Percentiles rank a stretch among this genome's conserved stretches.
Conservation (phyloP, 768 basidiomycete genomes). For the Mycena kentingensis region DNA sequence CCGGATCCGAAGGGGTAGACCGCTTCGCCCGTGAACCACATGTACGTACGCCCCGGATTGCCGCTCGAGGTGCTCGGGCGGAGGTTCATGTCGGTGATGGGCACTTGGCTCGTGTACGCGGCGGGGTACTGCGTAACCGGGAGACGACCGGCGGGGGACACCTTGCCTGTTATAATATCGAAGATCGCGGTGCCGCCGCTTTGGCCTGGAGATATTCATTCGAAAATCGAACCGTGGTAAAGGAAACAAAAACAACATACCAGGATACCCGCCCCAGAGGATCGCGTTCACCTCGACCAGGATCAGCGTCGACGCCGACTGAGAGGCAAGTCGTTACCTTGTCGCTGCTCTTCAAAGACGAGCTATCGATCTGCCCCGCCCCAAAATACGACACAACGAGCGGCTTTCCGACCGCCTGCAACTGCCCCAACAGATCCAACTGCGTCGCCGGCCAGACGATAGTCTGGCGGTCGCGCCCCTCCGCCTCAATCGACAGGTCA, state of each 20-base stretch:
- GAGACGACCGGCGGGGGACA: constrained; percentile 57
- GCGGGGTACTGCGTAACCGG: constrained; percentile 56
- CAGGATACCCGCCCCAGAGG: constrained; percentile 57
- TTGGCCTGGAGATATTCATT: constrained; percentile 34
- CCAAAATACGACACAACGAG: constrained; percentile 57
- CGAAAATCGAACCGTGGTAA: no score
- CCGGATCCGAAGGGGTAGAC: constrained; percentile 57
- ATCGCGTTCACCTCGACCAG: constrained; percentile 48
- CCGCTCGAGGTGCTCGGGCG: constrained; percentile 48
- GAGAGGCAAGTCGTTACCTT: constrained; percentile 32
- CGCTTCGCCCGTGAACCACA: constrained; percentile 56
- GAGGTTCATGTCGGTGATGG: constrained; percentile 61
- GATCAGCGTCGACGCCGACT: background rate
- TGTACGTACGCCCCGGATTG: constrained; percentile 60
- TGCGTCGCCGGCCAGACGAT: constrained; percentile 61
- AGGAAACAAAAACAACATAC: no score
- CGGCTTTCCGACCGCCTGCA: constrained; percentile 51
- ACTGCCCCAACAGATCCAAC: constrained; percentile 47
- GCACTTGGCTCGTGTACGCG: constrained; percentile 46
- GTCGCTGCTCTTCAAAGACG: constrained; percentile 44
- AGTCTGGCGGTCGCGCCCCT: constrained; percentile 46
- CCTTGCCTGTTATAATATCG: constrained; percentile 53
- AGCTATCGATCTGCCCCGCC: constrained; percentile 57
- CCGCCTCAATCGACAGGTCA: constrained; percentile 50
- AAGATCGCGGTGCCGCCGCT: constrained; percentile 55